A percentile compares a stretch with the other conserved stretches of the same genome.
Conservation (phyloP, 805 yeast genomes). For the Spathaspora girioi region DNA sequence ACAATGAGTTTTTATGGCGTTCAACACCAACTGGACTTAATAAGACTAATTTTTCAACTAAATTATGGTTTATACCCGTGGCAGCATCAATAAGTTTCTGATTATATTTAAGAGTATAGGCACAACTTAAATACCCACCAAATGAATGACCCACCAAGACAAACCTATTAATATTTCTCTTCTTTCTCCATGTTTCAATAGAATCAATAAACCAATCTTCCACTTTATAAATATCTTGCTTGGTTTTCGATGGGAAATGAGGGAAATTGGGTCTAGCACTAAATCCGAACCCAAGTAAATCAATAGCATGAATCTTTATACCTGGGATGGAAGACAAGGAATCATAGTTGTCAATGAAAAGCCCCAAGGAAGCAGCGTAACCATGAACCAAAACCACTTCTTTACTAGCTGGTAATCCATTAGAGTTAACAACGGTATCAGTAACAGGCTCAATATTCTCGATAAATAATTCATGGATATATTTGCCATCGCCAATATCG, state of each 20-base stretch:
- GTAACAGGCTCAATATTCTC: slow-evolving; percentile 33
- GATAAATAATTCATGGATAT: slow-evolving; percentile 75
- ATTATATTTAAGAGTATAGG: slow-evolving; percentile 41
- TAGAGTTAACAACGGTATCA: too few relatives aligned
- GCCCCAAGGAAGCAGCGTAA: slow-evolving; percentile 87
- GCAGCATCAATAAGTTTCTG: slow-evolving; percentile 15
- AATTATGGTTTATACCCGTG: slow-evolving; percentile 14
- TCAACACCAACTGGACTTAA: slow-evolving; percentile 44
- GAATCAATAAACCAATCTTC: slow-evolving; percentile 45
- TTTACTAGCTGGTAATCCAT: slow-evolving; percentile 1
- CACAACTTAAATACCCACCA: slow-evolving; percentile 43
- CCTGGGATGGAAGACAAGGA: slow-evolving; percentile 47
- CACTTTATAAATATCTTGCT: slow-evolving; percentile 30
- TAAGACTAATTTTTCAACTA: slow-evolving; percentile 36
- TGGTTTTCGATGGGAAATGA: slow-evolving; percentile 21
- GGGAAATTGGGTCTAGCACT: slow-evolving; percentile 56
- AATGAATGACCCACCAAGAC: slow-evolving; percentile 42
- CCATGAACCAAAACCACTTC: slow-evolving; percentile 85
- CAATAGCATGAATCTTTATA: slow-evolving; percentile 61
- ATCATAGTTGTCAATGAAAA: slow-evolving; percentile 69
- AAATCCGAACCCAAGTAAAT: slow-evolving; percentile 68
- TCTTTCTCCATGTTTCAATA: slow-evolving; percentile 39
- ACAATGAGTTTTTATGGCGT: slow-evolving; percentile 27
- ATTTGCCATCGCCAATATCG: slow-evolving; percentile 49
- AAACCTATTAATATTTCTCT: slow-evolving; percentile 31